Conservation (phyloP, 1,139 yeast species). For the Kluyveromyces sp. region DNA sequence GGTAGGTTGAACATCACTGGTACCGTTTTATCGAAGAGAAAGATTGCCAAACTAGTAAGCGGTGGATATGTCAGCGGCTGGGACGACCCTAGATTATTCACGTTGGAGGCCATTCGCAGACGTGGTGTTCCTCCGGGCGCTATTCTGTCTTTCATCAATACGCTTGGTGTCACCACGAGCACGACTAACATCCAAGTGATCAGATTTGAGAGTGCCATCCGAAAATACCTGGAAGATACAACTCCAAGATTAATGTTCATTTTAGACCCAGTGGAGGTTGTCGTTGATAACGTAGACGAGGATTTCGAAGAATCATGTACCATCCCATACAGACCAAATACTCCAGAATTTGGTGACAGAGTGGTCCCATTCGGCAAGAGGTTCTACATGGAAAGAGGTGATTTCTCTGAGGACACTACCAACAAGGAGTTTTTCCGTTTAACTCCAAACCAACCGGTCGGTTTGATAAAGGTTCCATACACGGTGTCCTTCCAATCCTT, state of each 20-base stretch:
- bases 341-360: slow-evolving; percentile 67
- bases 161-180: slow-evolving; percentile 93
- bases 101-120: slow-evolving; percentile 89
- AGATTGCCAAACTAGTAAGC: slow-evolving; percentile 85
- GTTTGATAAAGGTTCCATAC: slow-evolving; percentile 87
- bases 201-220: slow-evolving; percentile 83
- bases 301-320: slow-evolving; percentile 62
- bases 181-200: slow-evolving; percentile 85
- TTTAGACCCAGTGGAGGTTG: slow-evolving; percentile 76
- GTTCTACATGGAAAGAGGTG: slow-evolving; percentile 78
- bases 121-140: slow-evolving; percentile 99
- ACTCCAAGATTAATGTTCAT: slow-evolving; percentile 96
- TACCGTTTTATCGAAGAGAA: slow-evolving; percentile 88
- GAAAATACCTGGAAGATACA: slow-evolving; percentile 79
- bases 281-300: slow-evolving; percentile 74
- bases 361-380: slow-evolving; percentile 67
- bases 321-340: slow-evolving; percentile 88
- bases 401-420: slow-evolving; percentile 65
- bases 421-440: slow-evolving; percentile 70
- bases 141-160: slow-evolving; percentile 82
- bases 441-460: slow-evolving; percentile 87
- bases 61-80: slow-evolving; percentile 83
- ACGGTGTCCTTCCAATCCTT: slow-evolving; percentile 67
- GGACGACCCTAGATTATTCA: slow-evolving; percentile 97
- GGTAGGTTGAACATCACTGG: slow-evolving; percentile 95